phyloP scores from a whole-genome alignment of 176 grass and related monocot genomes.

The Musa itinerans region DNA sequence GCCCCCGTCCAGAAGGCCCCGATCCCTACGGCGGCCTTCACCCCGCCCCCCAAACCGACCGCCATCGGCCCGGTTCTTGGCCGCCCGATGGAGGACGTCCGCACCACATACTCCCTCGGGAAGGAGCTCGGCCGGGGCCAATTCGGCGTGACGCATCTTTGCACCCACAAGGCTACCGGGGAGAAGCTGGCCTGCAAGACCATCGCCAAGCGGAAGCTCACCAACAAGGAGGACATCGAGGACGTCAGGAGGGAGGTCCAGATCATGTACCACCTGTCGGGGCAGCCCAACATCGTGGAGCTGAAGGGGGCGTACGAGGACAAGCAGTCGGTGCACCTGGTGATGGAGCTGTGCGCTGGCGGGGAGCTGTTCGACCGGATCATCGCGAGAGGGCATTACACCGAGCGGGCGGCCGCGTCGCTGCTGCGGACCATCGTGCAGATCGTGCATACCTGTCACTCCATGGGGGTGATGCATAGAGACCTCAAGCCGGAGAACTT shows the following conservation, averaged over 20 bases:
- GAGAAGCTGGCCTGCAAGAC: conserved; percentile 17
- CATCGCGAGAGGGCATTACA: conserved; percentile 17
- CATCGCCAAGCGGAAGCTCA: conserved; percentile 17
- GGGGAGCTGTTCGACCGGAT: conserved; percentile 22
- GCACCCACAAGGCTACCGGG: conserved; percentile 42
- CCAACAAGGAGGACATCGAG: conserved; percentile 22
- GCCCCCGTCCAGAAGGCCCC: background rate
- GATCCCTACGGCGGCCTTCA: background rate
- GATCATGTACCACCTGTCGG: conserved; percentile 17
- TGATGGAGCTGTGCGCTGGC: conserved; percentile 17
- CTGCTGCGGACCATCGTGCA: conserved; percentile 17
- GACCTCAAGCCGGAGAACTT: conserved; percentile 22
- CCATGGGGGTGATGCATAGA: conserved; percentile 18
- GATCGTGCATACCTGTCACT: conserved; percentile 17
- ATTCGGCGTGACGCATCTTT: conserved; percentile 86
- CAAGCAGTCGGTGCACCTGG: conserved; percentile 22
- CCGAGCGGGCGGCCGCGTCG: conserved; percentile 16
- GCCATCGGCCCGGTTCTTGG: conserved; percentile 50
- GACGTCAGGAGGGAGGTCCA: conserved; percentile 18
- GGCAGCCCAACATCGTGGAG: conserved; percentile 21
- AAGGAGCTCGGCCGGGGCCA: conserved; percentile 85
- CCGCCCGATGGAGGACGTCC: conserved; percentile 62
- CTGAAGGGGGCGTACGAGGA: conserved; percentile 17
- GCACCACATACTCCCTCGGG: conserved; percentile 38
- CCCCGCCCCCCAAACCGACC: conserved; percentile 26